Conservation (phyloP, 2,329 filamentous ascomycete genomes). For the Elsinoe ampelina region DNA sequence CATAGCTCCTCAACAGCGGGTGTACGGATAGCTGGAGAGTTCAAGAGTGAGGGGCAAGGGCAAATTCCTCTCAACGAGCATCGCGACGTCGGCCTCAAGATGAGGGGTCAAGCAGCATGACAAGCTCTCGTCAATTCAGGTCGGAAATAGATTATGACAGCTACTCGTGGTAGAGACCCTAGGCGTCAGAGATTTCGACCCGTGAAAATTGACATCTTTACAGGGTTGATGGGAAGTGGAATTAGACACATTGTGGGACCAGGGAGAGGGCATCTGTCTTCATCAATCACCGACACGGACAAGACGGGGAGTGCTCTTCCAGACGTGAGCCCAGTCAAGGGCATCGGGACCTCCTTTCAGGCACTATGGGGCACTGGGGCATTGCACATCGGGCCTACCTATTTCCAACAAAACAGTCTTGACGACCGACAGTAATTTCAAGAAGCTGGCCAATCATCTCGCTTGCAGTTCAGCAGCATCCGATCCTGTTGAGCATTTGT, state of each 20-base stretch:
- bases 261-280: not conserved
- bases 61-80: conserved; percentile 1
- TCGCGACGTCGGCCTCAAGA: conserved; percentile 3
- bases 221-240: not conserved
- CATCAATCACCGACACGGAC: conserved; percentile 7
- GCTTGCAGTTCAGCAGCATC: not conserved
- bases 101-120: not conserved
- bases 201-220: not conserved
- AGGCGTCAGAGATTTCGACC: not conserved
- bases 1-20: conserved; percentile 10
- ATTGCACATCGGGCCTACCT: no score
- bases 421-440: not conserved
- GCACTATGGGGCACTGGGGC: no score
- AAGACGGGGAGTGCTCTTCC: not conserved
- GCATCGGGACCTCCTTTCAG: not conserved
- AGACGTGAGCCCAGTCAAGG: not conserved
- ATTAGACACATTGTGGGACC: not conserved
- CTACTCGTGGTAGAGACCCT: not conserved
- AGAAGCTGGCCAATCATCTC: not conserved
- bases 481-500: not conserved
- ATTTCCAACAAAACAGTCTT: not conserved
- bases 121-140: not conserved
- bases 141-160: not conserved
- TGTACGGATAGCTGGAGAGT: not conserved
- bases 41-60: not conserved